Base-by-base conservation (phyloP, 2,329 filamentous ascomycete genomes). In the Xylariaceae sp. region DNA sequence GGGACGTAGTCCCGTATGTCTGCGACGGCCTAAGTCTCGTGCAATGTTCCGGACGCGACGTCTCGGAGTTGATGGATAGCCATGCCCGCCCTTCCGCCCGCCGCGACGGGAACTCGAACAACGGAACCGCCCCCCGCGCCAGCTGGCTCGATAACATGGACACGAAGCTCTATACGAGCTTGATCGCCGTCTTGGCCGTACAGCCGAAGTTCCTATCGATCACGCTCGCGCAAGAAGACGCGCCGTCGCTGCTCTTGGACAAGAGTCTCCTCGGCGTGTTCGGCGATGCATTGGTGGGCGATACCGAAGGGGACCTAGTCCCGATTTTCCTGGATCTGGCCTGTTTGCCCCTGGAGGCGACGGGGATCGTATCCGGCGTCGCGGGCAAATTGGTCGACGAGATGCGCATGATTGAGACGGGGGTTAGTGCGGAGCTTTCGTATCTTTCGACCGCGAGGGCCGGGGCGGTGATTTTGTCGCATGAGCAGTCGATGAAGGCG, bases 321-420 rank as follows among this genome's bases (percentile, higher is more conserved):
- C 91, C 94, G 1, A 94, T 99, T 63, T 92, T 91, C 55, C 79
- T 99, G 3, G 90, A 97, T 64, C 78, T 99, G 30, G 84, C 83
- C 26, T 84, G 83, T 42, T 75, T 97, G 41, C 89, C 92, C 0
- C 79, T 92, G 42, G 90, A 96, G 70, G 91, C 90, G 6, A 95
- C 91, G 0, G 92, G 92, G 27, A 96, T 99, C 55, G 90, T 99
- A 3, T 96, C 91, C 63, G 92, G 94, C 31, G 89, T 99, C 2
- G 91, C 92, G 0, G 89, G 91, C 30, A 81, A 85, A 52, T 76
- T 97, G 31, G 87, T 91, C 0, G 83, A 88, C 48, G 88, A 88
- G 45, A 85, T 89, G 70, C 72, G 77, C 52, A 74, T 74, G 62
- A 68, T 70, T 35, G 73, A 75, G 56, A 68, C 60, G 19, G 65